phyloP scores from a whole-genome alignment of 306 rosid genomes.

The Pueraria montana region DNA sequence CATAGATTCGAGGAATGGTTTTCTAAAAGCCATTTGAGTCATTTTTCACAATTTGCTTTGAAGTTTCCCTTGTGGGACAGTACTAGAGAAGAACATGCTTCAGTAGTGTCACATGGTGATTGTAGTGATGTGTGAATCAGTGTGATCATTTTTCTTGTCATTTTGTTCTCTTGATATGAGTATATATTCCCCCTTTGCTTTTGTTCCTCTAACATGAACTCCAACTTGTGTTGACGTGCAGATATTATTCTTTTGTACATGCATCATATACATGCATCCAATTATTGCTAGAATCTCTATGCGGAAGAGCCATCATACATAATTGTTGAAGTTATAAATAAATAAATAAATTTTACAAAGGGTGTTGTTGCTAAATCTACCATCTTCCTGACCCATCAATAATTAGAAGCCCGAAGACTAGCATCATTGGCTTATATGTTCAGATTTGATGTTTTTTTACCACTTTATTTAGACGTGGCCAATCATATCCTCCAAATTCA shows the following conservation, averaged over 20 bases:
- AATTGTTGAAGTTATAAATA: not conserved
- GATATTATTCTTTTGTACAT: constrained; percentile 45
- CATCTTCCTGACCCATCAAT: constrained; percentile 51
- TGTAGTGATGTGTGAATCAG: constrained; percentile 31
- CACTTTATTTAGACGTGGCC: constrained; percentile 27
- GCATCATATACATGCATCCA: constrained; percentile 38
- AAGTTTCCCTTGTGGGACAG: constrained; percentile 34
- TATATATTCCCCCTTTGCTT: constrained; percentile 38
- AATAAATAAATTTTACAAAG: constrained; percentile 3
- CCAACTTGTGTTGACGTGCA: constrained; percentile 51
- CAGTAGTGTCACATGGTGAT: constrained; percentile 61
- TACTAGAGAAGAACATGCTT: constrained; percentile 40
- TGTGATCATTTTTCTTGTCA: constrained; percentile 48
- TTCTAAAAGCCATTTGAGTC: constrained; percentile 36
- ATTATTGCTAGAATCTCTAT: constrained; percentile 51
- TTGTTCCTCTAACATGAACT: constrained; percentile 48
- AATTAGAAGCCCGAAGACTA: constrained; percentile 38
- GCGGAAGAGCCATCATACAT: constrained; percentile 41
- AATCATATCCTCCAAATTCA: constrained; percentile 48
- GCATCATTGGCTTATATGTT: constrained; percentile 30
- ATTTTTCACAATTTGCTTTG: constrained; percentile 43
- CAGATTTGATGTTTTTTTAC: constrained; percentile 25
- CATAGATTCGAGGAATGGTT: constrained; percentile 34
- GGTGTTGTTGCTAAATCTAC: constrained; percentile 50
- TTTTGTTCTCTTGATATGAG: constrained; percentile 48